A percentile compares a stretch with the other conserved stretches of the same genome.
Conservation (phyloP, 2,329 filamentous ascomycete species). For the Esteya vermicola region DNA sequence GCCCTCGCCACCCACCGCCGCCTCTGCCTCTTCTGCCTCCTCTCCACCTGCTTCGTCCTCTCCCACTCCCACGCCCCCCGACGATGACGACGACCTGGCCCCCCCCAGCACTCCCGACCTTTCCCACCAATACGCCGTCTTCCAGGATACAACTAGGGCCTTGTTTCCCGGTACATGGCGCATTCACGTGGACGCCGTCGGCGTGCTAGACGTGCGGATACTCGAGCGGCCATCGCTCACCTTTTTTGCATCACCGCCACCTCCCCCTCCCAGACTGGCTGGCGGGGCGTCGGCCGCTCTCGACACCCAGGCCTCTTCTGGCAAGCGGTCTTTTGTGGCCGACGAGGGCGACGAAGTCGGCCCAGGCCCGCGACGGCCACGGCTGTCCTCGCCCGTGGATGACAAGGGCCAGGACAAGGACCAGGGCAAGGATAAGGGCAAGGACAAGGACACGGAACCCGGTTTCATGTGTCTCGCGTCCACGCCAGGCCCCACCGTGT, state of each 20-base stretch:
- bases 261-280: slow-evolving; percentile 2
- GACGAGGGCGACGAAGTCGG: slow-evolving; percentile 24
- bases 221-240: slow-evolving; percentile 32
- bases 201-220: slow-evolving; percentile 43
- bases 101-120: slow-evolving; percentile 8
- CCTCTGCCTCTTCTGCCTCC: too few relatives aligned
- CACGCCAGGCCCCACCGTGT: slow-evolving; percentile 33
- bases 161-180: slow-evolving; percentile 42
- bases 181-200: slow-evolving; percentile 32
- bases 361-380: slow-evolving; percentile 22
- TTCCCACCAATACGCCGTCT: slow-evolving; percentile 18
- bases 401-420: slow-evolving; percentile 20
- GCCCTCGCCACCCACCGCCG: slow-evolving; percentile 17
- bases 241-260: slow-evolving; percentile 14
- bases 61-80: too few relatives aligned
- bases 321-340: slow-evolving; percentile 34
- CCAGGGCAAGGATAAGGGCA: slow-evolving; percentile 20
- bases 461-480: slow-evolving; percentile 41
- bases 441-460: slow-evolving; percentile 24
- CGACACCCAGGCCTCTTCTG: slow-evolving; percentile 28
- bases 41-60: too few relatives aligned
- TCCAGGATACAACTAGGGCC: slow-evolving; percentile 28
- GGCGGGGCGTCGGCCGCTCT: not conserved
- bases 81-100: slow-evolving; percentile 2
- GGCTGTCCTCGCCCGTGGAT: too few relatives aligned